Evolutionary conservation across 2,329 filamentous ascomycete genomes (phyloP), one percentile per base, ranked within the genome.

Genomic region (Pseudogymnoascus sp.): DNA sequence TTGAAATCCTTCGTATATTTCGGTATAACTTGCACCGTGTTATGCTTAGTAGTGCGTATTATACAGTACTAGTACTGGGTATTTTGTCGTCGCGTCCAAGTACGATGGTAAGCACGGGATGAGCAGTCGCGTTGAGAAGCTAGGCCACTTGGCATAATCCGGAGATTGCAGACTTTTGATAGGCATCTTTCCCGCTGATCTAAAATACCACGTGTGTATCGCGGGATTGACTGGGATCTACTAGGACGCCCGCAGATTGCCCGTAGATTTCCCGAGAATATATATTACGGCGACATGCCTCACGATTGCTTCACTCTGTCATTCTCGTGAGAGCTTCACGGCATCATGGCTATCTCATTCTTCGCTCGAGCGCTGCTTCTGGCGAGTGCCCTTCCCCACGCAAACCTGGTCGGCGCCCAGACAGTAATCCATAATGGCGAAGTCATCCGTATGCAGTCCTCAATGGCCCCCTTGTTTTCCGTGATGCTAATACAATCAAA

Each of bases 361-460:
- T 18, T 55, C 5, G 27, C 48, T 55, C 48, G 48, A 18, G 48
- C 48, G 27, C 48, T 55, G 48, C 48, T 55, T 55, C 27, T 55
- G 9, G 48, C 48, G 27, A 55, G 48, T 12, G 48, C 27, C n/a
- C 27, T 55, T 33, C 48, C 48, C 27, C 29, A 33, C 48, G 48
- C 27, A 33, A 55, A 6, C 18, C 27, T 55, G 5, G 48, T 55
- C 48, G 48, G 48, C 27, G 48, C 48, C 27, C 48, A 55, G 48
- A 55, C 48, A 18, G n/a, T 55, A n/a, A 33, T 15, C n/a, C 48
- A 55, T 27, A 55, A 55, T 55, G 48, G 48, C 48, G 27, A 55
- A 33, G 12, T 55, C 27, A 55, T 55, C 48, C n/a, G 48, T 55
- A 55, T 3, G 48, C 5, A 8, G 27, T 33, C 29, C 48, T 55